Conservation (phyloP, 345 rosid species). For the Hirschfeldia incana region DNA sequence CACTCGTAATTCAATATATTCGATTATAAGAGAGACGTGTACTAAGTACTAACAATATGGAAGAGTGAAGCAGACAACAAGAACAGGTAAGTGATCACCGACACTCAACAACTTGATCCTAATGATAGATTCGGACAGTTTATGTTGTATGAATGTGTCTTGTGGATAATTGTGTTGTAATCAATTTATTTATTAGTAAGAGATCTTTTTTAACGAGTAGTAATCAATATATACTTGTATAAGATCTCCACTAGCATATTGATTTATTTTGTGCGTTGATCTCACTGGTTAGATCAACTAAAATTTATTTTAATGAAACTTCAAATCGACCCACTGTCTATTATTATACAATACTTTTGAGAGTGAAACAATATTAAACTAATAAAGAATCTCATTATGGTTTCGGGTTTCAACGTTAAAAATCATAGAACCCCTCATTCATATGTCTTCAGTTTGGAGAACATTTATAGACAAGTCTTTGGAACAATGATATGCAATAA, state of each 20-base stretch:
- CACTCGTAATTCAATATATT: slow-evolving; percentile 5
- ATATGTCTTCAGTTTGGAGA: slow-evolving; percentile 38
- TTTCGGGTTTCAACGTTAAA: slow-evolving; percentile 37
- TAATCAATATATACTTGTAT: slow-evolving; percentile 15
- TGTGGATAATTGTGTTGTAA: slow-evolving; percentile 30
- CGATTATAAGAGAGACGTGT: slow-evolving; percentile 8
- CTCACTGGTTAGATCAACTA: slow-evolving; percentile 21
- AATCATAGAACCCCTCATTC: slow-evolving; percentile 40
- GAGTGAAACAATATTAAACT: slow-evolving; percentile 18
- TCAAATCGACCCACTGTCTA: slow-evolving; percentile 35
- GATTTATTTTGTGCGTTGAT: slow-evolving; percentile 22
- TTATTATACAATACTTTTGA: slow-evolving; percentile 31
- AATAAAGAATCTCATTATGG: slow-evolving; percentile 27
- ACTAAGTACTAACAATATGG: slow-evolving; percentile 1
- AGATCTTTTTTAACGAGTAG: not conserved
- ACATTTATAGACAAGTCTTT: slow-evolving; percentile 40
- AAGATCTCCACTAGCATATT: slow-evolving; percentile 29
- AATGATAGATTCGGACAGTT: slow-evolving; percentile 23
- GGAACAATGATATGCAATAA: slow-evolving; percentile 36
- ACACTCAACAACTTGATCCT: slow-evolving; percentile 32
- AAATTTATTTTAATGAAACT: slow-evolving; percentile 31
- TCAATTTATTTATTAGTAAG: slow-evolving; percentile 22
- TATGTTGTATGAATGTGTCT: slow-evolving; percentile 23
- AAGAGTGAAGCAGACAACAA: slow-evolving; percentile 31
- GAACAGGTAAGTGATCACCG: slow-evolving; percentile 25